A percentile compares a stretch with the other conserved stretches of the same genome.
Conservation (phyloP, 2,329 filamentous ascomycete genomes). For the Neofusicoccum umdonicola region DNA sequence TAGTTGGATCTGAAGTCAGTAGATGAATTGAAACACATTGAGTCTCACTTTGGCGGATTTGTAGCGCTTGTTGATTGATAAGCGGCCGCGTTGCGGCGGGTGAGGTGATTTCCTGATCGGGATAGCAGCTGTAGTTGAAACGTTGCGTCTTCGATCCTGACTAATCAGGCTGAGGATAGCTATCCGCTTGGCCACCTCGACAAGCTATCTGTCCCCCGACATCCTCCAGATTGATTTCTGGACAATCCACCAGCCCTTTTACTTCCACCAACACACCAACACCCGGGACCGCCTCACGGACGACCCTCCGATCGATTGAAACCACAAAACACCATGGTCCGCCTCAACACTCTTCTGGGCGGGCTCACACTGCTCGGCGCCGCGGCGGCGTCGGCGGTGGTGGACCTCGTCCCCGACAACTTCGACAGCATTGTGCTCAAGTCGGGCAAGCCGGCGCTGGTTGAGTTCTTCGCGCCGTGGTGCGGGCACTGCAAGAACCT, state of each 20-base stretch:
- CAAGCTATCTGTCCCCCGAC: neutral
- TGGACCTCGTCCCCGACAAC: conserved; percentile 85
- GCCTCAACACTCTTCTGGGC: conserved; percentile 28
- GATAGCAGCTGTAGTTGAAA: conserved; percentile 1
- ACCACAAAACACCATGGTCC: conserved; percentile 10
- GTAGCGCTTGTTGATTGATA: neutral
- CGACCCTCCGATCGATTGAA: neutral
- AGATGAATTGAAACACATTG: neutral
- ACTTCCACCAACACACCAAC: neutral
- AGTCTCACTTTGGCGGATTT: neutral
- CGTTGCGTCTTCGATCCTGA: conserved; percentile 1
- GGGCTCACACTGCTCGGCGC: conserved; percentile 32
- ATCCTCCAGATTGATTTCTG: neutral
- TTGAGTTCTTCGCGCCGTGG: conserved; percentile 98
- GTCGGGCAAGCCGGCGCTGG: conserved; percentile 90
- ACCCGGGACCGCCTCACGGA: neutral
- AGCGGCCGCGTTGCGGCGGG: neutral
- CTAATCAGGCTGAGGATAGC: conserved; percentile 1
- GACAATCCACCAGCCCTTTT: neutral
- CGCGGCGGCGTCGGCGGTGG: conserved; percentile 66
- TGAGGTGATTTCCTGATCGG: neutral
- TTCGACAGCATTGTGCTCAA: conserved; percentile 88
- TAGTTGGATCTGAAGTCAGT: neutral
- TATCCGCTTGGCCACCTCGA: neutral
- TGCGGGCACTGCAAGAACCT: conserved; percentile 99